Evolutionary conservation across 768 basidiomycete species (phyloP).

Genomic region (Mycena olivaceomarginata): DNA sequence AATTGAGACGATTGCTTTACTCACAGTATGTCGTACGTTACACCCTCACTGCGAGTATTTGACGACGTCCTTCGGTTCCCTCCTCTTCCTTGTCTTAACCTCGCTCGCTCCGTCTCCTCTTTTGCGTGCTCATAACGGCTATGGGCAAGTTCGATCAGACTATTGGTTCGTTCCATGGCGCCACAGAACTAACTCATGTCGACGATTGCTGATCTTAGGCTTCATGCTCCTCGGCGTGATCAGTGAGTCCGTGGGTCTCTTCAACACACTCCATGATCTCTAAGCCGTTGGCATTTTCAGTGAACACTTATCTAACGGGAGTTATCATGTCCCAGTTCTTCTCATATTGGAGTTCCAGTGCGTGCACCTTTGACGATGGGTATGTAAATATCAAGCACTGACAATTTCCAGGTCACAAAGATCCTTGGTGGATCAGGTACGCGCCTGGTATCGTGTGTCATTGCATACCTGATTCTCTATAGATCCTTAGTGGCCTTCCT

Average conservation of each 20-base stretch:
- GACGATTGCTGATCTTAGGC: not conserved
- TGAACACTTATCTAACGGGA: not conserved
- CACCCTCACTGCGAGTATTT: not conserved
- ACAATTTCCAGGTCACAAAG: not conserved
- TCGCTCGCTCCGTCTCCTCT: not conserved
- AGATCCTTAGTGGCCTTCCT: slow-evolving; percentile 7
- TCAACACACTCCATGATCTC: not conserved
- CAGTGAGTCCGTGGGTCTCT: not conserved
- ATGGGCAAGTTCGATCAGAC: slow-evolving; percentile 9
- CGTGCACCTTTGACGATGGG: not conserved
- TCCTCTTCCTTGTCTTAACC: not conserved
- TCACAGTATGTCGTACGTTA: not conserved
- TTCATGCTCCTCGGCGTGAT: not conserved
- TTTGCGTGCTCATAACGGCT: not conserved
- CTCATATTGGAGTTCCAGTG: slow-evolving; percentile 27
- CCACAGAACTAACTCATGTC: not conserved
- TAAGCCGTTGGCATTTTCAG: not conserved
- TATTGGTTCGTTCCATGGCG: not conserved
- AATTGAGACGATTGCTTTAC: not conserved
- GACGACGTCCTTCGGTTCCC: not conserved
- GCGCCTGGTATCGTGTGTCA: not conserved
- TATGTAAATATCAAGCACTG: not conserved
- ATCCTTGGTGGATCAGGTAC: slow-evolving; percentile 17
- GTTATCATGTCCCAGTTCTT: slow-evolving; percentile 25
- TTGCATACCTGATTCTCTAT: not conserved